A percentile compares a stretch with the other conserved stretches of the same genome.
These are phyloP conservation scores for Psilocybe subaeruginosa DNA, from an alignment of 768 basidiomycete species.

Conservation along the genomic window DNA sequence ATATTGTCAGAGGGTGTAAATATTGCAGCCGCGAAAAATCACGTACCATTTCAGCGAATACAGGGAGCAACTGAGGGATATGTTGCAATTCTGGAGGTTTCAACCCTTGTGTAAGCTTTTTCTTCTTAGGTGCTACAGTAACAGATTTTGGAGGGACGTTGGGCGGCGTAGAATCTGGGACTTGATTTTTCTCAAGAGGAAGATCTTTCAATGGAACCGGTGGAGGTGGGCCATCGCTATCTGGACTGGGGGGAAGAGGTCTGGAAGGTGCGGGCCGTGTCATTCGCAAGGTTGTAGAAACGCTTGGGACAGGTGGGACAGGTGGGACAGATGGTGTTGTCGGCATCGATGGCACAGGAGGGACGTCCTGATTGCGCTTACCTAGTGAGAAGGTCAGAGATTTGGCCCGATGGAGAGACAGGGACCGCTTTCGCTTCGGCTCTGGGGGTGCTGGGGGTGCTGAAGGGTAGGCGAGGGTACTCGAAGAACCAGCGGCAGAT, in stretches of 20 bases:
- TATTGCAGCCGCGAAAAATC: no score
- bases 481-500: background rate
- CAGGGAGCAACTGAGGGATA: constrained; percentile 81
- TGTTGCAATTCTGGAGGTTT: constrained; percentile 78
- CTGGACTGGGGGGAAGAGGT: constrained; percentile 41
- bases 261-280: constrained; percentile 37
- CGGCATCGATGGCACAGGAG: constrained; percentile 47
- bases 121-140: constrained; percentile 19
- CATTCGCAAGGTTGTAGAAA: constrained; percentile 23
- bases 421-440: constrained; percentile 35
- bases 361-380: constrained; percentile 34
- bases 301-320: background rate
- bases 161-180: background rate
- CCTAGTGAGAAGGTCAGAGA: constrained; percentile 42
- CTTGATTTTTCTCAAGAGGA: background rate
- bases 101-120: constrained; percentile 51
- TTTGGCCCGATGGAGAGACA: constrained; percentile 49
- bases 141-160: background rate
- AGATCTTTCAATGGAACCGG: constrained; percentile 18
- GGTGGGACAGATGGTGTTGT: constrained; percentile 5
- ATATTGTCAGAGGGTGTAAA: background rate
- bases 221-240: constrained; percentile 14
- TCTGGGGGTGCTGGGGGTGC: constrained; percentile 11
- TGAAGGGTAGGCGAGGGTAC: background rate
- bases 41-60: constrained; percentile 92